Base-by-base conservation (phyloP, 306 rosid genomes). In the Adenanthera pavonina region DNA sequence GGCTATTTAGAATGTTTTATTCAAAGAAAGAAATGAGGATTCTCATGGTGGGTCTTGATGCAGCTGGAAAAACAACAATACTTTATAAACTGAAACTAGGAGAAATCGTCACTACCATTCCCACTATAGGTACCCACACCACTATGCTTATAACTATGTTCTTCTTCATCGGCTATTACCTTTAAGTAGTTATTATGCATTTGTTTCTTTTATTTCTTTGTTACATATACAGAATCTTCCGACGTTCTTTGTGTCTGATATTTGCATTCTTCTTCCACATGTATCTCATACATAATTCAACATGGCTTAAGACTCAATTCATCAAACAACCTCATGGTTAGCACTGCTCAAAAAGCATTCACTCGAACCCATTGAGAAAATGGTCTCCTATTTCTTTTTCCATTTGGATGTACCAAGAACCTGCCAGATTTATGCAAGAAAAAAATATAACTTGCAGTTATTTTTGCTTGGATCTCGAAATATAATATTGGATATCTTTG, bases 11-110 rank as follows among this genome's bases (percentile, higher is more conserved):
- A 84, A 34, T 86, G 82, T 81, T 94, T 17, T 89, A 91, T 80
- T 83, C 97, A n/a, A 92, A 73, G 92, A 94, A 89, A 78, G 97
- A 94, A 80, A 94, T 91, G 98, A 90, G 97, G 81, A 91, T 94
- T 84, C 85, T 94, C 40, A 94, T 94, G 98, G 97, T 91, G 47
- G 98, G 97, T 78, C 98, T 94, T 64, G 97, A 89, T 83, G 97
- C 95, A 17, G 91, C 95, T 33, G 95, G 95, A n/a, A 92, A 93
- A 88, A 93, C 97, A 76, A 91, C 94, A 54, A 93, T 93, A 68
- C 91, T 91, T 36, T 91, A 91, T 87, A 91, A 93, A 78, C 88
- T 93, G 51, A 92, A 92, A 83, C 91, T 89, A 72, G 96, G 97
- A 88, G 98, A 94, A 85, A 83, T 94, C 64, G 93, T 94, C 79